Percentiles rank a stretch among this genome's conserved stretches.
phyloP scores from a whole-genome alignment of 108 stramenopile genomes.

The Cyclotella kingstonii region DNA sequence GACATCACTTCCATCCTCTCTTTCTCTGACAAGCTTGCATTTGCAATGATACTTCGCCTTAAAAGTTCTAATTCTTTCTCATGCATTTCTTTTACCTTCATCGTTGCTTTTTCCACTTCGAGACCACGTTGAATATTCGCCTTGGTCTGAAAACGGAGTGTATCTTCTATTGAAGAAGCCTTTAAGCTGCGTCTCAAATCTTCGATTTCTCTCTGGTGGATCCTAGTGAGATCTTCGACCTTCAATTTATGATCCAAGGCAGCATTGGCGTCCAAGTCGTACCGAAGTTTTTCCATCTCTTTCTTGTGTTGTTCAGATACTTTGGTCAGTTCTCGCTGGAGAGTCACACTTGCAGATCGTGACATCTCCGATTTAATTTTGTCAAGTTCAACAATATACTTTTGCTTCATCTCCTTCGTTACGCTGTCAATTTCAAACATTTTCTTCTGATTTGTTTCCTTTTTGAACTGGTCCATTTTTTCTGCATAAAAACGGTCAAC shows the following conservation, averaged over 20 bases:
- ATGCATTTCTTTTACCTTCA: constrained; percentile 29
- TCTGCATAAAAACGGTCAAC: constrained; percentile 5
- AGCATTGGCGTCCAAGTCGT: constrained; percentile 15
- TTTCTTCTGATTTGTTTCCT: constrained; percentile 9
- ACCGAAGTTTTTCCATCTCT: constrained; percentile 23
- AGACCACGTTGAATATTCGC: constrained; percentile 22
- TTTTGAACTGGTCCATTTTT: constrained; percentile 12
- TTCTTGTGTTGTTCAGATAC: constrained; percentile 12
- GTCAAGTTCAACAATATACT: constrained; percentile 6
- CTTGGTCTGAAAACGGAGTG: constrained; percentile 19
- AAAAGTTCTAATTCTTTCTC: constrained; percentile 31
- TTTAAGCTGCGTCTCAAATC: constrained; percentile 15
- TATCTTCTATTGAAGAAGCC: constrained; percentile 19
- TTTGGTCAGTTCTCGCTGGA: not conserved
- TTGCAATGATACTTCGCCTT: constrained; percentile 19
- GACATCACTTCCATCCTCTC: constrained; percentile 9
- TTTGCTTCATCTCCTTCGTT: constrained; percentile 3
- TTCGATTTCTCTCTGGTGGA: constrained; percentile 22
- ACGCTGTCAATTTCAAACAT: constrained; percentile 1
- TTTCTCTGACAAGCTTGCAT: constrained; percentile 11
- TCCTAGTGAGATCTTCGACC: constrained; percentile 6
- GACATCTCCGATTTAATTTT: not conserved
- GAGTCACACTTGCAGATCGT: not conserved
- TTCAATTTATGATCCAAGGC: not conserved
- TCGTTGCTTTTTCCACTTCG: constrained; percentile 17